Conservation (phyloP, 495 filamentous ascomycete species). For the Aspergillus ellipticus region DNA sequence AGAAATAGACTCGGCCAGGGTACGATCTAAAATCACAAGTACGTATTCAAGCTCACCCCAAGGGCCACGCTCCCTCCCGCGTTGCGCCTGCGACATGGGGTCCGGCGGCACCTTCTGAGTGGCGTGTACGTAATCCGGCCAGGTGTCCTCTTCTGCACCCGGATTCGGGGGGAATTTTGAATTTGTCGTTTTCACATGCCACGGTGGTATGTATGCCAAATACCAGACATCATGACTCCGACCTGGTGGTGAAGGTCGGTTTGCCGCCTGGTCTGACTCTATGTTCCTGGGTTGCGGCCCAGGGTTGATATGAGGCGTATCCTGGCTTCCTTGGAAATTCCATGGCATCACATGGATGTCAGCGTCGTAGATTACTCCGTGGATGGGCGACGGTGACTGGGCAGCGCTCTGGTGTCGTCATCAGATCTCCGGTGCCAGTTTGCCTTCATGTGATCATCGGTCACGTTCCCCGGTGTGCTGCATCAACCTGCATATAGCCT, state of each 20-base stretch:
- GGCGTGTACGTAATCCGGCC: slow-evolving; percentile 4
- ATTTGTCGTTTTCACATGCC: slow-evolving; percentile 6
- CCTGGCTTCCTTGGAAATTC: slow-evolving; percentile 1
- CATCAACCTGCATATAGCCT: background rate
- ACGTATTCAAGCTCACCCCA: background rate
- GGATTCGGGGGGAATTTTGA: no score
- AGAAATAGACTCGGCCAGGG: background rate
- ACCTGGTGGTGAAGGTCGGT: background rate
- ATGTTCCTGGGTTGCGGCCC: background rate
- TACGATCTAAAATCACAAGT: background rate
- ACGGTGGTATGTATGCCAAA: slow-evolving; percentile 27
- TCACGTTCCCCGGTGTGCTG: background rate
- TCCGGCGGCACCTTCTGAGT: background rate
- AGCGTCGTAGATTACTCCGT: background rate
- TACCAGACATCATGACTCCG: background rate
- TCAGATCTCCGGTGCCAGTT: background rate
- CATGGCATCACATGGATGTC: background rate
- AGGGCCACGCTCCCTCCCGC: no score
- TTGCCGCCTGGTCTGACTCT: background rate
- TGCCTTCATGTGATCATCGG: background rate
- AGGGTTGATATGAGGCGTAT: background rate
- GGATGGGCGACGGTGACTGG: no score
- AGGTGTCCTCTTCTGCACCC: slow-evolving; percentile 1
- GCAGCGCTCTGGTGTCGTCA: background rate
- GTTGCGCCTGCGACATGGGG: background rate